These are phyloP conservation scores for Juglanconis oblonga DNA, from an alignment of 2,329 filamentous ascomycete species.

Conservation along the genomic window DNA sequence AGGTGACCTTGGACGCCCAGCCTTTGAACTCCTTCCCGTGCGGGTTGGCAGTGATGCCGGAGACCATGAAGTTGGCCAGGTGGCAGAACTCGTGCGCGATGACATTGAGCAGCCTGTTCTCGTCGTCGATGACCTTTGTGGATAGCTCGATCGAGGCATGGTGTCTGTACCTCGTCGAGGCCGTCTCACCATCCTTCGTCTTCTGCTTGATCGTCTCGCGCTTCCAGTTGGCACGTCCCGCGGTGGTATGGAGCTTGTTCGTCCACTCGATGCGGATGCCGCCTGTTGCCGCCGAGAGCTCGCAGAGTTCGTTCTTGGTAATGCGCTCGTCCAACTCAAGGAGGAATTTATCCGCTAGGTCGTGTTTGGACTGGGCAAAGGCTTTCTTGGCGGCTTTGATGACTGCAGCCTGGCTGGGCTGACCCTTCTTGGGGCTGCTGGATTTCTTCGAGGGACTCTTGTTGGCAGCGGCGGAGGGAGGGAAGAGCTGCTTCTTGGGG, in stretches of 20 bases:
- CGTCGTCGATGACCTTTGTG: slow-evolving; percentile 79
- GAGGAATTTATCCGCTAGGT: slow-evolving; percentile 63
- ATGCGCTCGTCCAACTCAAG: slow-evolving; percentile 65
- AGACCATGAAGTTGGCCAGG: slow-evolving; percentile 86
- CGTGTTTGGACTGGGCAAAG: slow-evolving; percentile 62
- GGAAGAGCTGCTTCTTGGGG: slow-evolving; percentile 40
- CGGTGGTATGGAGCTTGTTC: slow-evolving; percentile 76
- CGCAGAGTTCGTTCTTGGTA: slow-evolving; percentile 55
- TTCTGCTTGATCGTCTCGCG: slow-evolving; percentile 50
- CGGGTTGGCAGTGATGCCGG: slow-evolving; percentile 68
- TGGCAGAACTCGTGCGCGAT: slow-evolving; percentile 98
- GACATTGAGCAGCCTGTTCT: slow-evolving; percentile 78
- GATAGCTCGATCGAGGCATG: slow-evolving; percentile 86
- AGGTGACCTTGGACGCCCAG: slow-evolving; percentile 60
- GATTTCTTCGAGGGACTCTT: slow-evolving; percentile 28
- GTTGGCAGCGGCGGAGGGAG: slow-evolving; percentile 23
- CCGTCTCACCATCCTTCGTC: slow-evolving; percentile 24
- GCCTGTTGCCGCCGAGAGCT: slow-evolving; percentile 61
- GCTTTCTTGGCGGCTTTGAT: slow-evolving; percentile 49
- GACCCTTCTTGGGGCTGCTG: slow-evolving; percentile 28
- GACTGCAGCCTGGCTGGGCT: slow-evolving; percentile 25
- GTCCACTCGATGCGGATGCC: slow-evolving; percentile 72
- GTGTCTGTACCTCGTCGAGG: slow-evolving; percentile 36
- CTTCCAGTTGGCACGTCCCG: slow-evolving; percentile 72
- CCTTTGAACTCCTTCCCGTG: slow-evolving; percentile 82